Evolutionary conservation across 495 filamentous ascomycete genomes (phyloP).

Genomic region (Pyrenopolyporus hunteri): DNA sequence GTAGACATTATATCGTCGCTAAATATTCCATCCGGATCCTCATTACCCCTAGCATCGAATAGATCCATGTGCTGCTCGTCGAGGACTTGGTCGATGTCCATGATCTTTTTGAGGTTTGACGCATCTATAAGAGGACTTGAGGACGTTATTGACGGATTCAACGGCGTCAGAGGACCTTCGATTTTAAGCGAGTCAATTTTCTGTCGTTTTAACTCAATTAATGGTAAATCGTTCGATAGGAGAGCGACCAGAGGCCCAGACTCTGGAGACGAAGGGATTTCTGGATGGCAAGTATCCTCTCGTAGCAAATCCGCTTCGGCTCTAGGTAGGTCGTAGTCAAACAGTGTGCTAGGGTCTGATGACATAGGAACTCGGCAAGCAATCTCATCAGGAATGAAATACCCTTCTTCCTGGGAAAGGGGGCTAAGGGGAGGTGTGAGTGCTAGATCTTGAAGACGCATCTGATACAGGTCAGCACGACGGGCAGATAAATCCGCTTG

Average conservation of each 20-base stretch:
- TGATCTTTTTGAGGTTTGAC: conserved; percentile 1
- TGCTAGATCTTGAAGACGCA: conserved; percentile 18
- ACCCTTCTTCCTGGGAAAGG: conserved; percentile 41
- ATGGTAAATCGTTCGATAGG: conserved; percentile 7
- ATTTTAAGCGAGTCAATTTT: conserved; percentile 26
- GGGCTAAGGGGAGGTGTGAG: conserved; percentile 68
- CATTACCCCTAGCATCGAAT: neutral
- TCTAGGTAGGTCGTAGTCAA: conserved; percentile 53
- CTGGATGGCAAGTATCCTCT: conserved; percentile 34
- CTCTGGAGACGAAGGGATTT: neutral
- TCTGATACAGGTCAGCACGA: neutral
- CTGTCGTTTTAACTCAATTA: conserved; percentile 9
- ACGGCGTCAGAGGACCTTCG: conserved; percentile 28
- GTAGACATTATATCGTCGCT: conserved; percentile 49
- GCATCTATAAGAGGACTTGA: conserved; percentile 17
- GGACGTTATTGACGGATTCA: conserved; percentile 31
- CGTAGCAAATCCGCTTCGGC: conserved; percentile 52
- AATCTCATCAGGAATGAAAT: conserved; percentile 55
- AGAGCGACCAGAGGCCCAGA: conserved; percentile 7
- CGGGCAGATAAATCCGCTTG: neutral
- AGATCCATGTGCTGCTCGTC: neutral
- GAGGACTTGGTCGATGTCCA: conserved; percentile 32
- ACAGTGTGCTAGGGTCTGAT: conserved; percentile 55
- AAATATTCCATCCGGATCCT: conserved; percentile 28
- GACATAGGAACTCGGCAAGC: conserved; percentile 58